Evolutionary conservation across 495 filamentous ascomycete genomes (phyloP), one percentile per base, ranked within the genome.

Genomic region (Penicillium canariense): DNA sequence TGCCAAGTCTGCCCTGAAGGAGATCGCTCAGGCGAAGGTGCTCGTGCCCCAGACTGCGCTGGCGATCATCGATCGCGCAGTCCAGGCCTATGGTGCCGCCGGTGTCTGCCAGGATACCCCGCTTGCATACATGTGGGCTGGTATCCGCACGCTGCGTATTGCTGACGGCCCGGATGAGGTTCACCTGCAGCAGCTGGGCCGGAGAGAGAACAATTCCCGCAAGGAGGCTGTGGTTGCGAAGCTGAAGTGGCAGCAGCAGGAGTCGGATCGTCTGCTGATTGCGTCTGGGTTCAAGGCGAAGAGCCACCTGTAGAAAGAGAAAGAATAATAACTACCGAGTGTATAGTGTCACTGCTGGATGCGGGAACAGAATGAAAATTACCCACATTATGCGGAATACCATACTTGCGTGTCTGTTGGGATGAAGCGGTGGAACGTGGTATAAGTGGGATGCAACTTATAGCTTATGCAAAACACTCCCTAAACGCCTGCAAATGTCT

Each of bases 121-220:
- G 20, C 77, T 96, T 48, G 90, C 91, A 22, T 83, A 82, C 60
- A 83, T 92, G 84, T 96, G 91, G 91, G 88, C 91, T 20, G 71
- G 82, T 48, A 87, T 90, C 60, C 78, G 91, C 27, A 96, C 91
- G 2, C 67, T 96, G 59, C 78, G 89, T 49, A 83, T 96, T 63
- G 91, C 89, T 4, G 91, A 96, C 72, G 92, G 91, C 5, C 91
- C 91, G 0, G 92, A 96, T 71, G 92, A 96, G 80, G 91, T 95
- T 34, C 91, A 96, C 72, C 70, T 96, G 68, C 88, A 95, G 74
- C 91, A 96, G 69, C 77, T 96, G 73, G 92, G 90, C 10, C 81
- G 82, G 61, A 84, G 90, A 46, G 91, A 97, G 79, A 95, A 91
- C 65, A 85, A 81, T 72, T 70, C 80, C 35, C 79, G 83, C 34